phyloP scores from a whole-genome alignment of 768 basidiomycete species.

The Hydnomerulius pinastri region DNA sequence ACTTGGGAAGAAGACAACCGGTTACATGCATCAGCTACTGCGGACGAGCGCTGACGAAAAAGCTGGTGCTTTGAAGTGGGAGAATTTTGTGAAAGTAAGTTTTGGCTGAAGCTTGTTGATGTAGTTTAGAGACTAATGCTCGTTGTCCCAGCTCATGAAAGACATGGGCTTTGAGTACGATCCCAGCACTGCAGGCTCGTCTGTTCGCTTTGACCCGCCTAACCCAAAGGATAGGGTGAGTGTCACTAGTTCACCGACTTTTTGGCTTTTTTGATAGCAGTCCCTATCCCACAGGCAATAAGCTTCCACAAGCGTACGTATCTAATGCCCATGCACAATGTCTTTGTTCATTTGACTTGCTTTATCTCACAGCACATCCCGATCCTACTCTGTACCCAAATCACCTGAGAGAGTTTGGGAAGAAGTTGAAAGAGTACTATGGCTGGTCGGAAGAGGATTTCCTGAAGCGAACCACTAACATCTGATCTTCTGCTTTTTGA shows the following conservation, averaged over 20 bases:
- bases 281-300: constrained; percentile 50
- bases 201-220: constrained; percentile 81
- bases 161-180: constrained; percentile 78
- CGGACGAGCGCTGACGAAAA: constrained; percentile 56
- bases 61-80: constrained; percentile 75
- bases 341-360: not conserved
- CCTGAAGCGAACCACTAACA: constrained; percentile 14
- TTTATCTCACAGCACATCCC: constrained; percentile 59
- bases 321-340: constrained; percentile 1
- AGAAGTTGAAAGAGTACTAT: constrained; percentile 60
- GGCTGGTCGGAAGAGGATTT: constrained; percentile 62
- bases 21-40: constrained; percentile 66
- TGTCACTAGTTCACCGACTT: not conserved
- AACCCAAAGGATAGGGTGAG: constrained; percentile 48
- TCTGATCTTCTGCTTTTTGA: constrained; percentile 2
- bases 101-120: not conserved
- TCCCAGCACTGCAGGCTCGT: constrained; percentile 77
- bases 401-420: constrained; percentile 54
- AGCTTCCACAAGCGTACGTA: constrained; percentile 72
- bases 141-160: constrained; percentile 61
- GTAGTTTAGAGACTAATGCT: not conserved
- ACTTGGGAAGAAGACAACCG: constrained; percentile 58
- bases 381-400: constrained; percentile 60
- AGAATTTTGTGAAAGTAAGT: constrained; percentile 69
- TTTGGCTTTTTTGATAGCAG: constrained; percentile 5